Evolutionary conservation across 768 basidiomycete species (phyloP), one percentile per base, ranked within the genome.

Genomic region (Cytidiella melzeri): DNA sequence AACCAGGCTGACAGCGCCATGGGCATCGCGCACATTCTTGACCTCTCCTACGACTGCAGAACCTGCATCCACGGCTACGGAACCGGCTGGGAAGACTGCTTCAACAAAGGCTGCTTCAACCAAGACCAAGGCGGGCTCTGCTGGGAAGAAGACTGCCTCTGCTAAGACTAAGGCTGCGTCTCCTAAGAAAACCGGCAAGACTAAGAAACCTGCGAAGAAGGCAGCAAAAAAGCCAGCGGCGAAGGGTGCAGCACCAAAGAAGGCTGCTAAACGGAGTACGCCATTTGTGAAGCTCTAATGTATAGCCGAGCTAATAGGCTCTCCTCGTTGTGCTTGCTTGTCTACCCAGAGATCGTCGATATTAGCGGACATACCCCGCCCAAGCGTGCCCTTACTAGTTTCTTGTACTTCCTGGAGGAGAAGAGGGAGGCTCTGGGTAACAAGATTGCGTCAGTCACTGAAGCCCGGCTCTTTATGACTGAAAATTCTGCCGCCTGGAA

Each of bases 1-100:
- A 34, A 34, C 30, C 9, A 15, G 30, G 15, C 30, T 7, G 30
- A 7, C 15, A 34, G 7, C 15, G 15, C 7, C 30, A 34, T 34
- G 30, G 30, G 30, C 23, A 34, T 7, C 52, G 44, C 52, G 52
- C 21, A 28, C 47, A 4, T 53, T 53, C 48, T 18, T 44, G 41
- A 49, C 52, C 20, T 44, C 47, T 12, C 52, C 43, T 25, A 24
- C 28, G 9, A 25, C 41, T 23, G 39, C 47, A 3, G 20, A 5
- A 19, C 13, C 25, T 18, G 38, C n/a, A 6, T 24, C 51, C 15
- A 40, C 46, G 13, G 47, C 38, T 37, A 48, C 39, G 41, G 41
- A 48, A 34, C 39, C 47, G n/a, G 39, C 42, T 28, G 43, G 45
- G 48, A 50, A 21, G 15, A 37, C 24, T 11, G 19, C 19, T 9